Base-by-base conservation (phyloP, 164 flowering plant species). In the Vitis cinerea region DNA sequence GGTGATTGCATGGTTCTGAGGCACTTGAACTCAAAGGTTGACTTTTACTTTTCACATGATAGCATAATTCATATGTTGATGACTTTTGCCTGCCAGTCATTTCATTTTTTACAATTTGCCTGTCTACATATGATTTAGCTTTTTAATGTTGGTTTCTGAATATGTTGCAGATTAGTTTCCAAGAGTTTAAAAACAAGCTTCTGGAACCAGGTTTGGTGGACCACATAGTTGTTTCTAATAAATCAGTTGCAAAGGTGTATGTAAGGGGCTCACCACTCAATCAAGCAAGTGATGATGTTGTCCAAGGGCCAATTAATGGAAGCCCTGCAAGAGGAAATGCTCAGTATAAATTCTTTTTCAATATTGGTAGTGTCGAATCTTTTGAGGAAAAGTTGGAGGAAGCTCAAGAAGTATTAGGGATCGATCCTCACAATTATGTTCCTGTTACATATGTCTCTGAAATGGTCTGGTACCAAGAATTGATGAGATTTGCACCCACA, bases 371-470 rank as follows among this genome's bases (percentile, higher is more conserved):
- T 81, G 88, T 91, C 50, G 99, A 95, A 53, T 83, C 92, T 11
- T 95, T 95, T 79, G 99, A 95, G 81, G 96, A 91, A 83, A 95
- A 93, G 74, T 69, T 95, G 80, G 97, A 95, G 80, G 98, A 91
- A 82, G 97, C 99, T 62, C 99, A 95, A 66, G 89, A 86, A 77
- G 86, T 90, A 61, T 72, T 95, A 55, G 93, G 94, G 7, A 81
- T 87, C 23, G 96, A 95, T 61, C 78, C 94, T 59, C 99, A 93
- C 80, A 84, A 91, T 76, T 84, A 72, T 82, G 84, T 95, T 76
- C 99, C 99, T 64, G 96, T 95, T 10, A 90, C 89, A 31, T 95
- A 93, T 72, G 82, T 72, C 4, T 78, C 88, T 72, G 91, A 91
- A 76, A 74, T 86, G 88, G 83, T 84, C 61, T 93, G 98, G 99